A percentile compares a stretch with the other conserved stretches of the same genome.
phyloP scores from a whole-genome alignment of 176 grass and related monocot genomes.

The Carex myosuroides region DNA sequence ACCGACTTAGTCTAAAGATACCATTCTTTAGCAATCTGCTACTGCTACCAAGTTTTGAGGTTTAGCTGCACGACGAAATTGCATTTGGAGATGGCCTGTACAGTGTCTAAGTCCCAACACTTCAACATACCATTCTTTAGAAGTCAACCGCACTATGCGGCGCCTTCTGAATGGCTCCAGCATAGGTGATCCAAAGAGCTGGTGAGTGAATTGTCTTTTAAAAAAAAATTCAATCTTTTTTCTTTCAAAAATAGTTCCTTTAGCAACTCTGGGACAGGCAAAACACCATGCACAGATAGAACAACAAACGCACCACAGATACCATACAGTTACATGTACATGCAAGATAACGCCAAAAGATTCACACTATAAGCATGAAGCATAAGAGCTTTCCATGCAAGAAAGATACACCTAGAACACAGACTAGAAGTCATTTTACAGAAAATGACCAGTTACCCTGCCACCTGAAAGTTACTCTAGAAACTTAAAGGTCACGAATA shows the following conservation, averaged over 20 bases:
- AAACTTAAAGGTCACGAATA: background rate
- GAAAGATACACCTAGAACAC: background rate
- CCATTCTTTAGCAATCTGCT: background rate
- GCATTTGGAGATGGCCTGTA: background rate
- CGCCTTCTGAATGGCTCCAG: background rate
- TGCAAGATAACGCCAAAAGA: background rate
- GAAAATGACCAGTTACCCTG: background rate
- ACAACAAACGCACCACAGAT: background rate
- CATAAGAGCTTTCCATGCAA: background rate
- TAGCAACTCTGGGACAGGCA: background rate
- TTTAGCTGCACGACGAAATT: background rate
- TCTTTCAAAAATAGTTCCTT: background rate
- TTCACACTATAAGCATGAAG: slow-evolving; percentile 10
- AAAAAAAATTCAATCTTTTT: background rate
- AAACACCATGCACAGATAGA: background rate
- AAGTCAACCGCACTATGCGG: background rate
- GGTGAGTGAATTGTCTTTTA: background rate
- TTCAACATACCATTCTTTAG: background rate
- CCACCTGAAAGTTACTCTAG: background rate
- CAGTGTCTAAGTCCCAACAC: background rate
- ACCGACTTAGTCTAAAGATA: background rate
- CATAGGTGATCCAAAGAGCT: background rate
- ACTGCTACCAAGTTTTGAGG: background rate
- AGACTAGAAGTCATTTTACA: background rate
- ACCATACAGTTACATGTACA: slow-evolving; percentile 1